Percentiles rank a stretch among this genome's conserved stretches.
These are phyloP conservation scores for Xylona heveae DNA, from an alignment of 495 filamentous ascomycete genomes.

Conservation along the genomic window DNA sequence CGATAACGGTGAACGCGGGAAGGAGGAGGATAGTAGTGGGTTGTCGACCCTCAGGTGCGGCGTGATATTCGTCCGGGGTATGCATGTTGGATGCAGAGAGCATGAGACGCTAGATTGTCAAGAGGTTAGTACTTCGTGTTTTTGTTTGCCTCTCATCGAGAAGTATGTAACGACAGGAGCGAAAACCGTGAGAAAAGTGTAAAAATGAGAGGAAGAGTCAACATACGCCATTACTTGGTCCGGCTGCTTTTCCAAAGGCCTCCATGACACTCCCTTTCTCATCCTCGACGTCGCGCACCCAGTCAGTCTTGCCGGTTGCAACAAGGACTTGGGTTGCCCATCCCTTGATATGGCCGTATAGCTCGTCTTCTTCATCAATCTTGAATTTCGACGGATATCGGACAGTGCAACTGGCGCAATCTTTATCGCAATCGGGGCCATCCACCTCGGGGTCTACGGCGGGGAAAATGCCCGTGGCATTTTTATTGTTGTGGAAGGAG, in stretches of 20 bases:
- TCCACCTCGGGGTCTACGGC: slow-evolving; percentile 49
- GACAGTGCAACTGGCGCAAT: slow-evolving; percentile 68
- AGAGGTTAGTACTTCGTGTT: slow-evolving; percentile 1
- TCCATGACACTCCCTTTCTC: slow-evolving; percentile 92
- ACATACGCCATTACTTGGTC: slow-evolving; percentile 51
- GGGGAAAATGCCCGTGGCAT: slow-evolving; percentile 29
- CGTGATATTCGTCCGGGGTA: slow-evolving; percentile 36
- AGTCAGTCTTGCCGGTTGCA: slow-evolving; percentile 87
- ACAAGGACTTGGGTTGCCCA: slow-evolving; percentile 83
- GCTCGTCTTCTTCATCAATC: slow-evolving; percentile 53
- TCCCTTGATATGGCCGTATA: slow-evolving; percentile 75
- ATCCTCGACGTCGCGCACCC: slow-evolving; percentile 75
- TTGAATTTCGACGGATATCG: slow-evolving; percentile 54
- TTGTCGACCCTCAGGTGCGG: slow-evolving; percentile 11
- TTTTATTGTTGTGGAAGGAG: slow-evolving; percentile 13
- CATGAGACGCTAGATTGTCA: slow-evolving; percentile 81
- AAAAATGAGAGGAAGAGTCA: neutral
- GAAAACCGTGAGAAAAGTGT: slow-evolving; percentile 1
- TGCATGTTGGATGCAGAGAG: slow-evolving; percentile 88
- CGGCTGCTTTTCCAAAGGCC: slow-evolving; percentile 44
- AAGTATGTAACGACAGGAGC: slow-evolving; percentile 1
- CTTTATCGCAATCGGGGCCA: slow-evolving; percentile 73
- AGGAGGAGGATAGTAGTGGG: slow-evolving; percentile 74
- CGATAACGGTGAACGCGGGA: slow-evolving; percentile 67
- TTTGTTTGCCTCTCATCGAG: slow-evolving; percentile 4